Evolutionary conservation across 352 stramenopile genomes (phyloP), one percentile per base, ranked within the genome.

Genomic region (Pythium brachiatum): DNA sequence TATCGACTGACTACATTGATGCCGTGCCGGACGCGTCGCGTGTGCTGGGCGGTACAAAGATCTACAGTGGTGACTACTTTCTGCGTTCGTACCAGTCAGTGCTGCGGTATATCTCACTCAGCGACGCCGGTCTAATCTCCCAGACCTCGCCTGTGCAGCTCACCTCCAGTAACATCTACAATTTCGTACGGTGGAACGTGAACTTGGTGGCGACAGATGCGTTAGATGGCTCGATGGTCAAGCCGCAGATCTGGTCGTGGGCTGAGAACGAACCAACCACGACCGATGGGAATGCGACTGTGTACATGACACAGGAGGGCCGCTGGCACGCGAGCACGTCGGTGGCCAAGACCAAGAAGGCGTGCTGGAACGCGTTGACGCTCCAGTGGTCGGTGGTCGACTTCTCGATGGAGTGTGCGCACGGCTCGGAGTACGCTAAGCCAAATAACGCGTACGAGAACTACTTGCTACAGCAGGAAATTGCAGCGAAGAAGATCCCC

Each of bases 181-280:
- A 79, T 50, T 82, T 73, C 54, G 64, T 87, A n/a, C 69, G 77
- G 3, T 83, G 73, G 76, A 81, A 85, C 59, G 46, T 81, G 38
- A 81, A 87, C 46, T 63, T 89, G 13, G 68, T 89, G 11, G 72
- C 76, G 21, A 60, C 78, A 0, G 78, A 85, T 36, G 70, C 69
- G 27, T 50, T 84, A 2, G 77, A 86, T 31, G 66, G 69, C 29
- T 68, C 77, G 7, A 81, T 84, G 53, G 77, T 88, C 68, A 57
- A 67, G 6, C 72, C 72, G n/a, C 69, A 79, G 52, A 66, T 83
- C 4, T 90, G 80, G 80, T 77, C 70, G 0, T 90, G 78, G 74
- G 75, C 71, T 2, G 69, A 77, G 47, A 74, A 78, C 11, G 75
- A 89, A 46, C 80, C 80, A 1, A 68, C 51, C 32, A 73, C 63